These are phyloP conservation scores for Exophiala sideris DNA, from an alignment of 2,329 filamentous ascomycete species.

Conservation along the genomic window DNA sequence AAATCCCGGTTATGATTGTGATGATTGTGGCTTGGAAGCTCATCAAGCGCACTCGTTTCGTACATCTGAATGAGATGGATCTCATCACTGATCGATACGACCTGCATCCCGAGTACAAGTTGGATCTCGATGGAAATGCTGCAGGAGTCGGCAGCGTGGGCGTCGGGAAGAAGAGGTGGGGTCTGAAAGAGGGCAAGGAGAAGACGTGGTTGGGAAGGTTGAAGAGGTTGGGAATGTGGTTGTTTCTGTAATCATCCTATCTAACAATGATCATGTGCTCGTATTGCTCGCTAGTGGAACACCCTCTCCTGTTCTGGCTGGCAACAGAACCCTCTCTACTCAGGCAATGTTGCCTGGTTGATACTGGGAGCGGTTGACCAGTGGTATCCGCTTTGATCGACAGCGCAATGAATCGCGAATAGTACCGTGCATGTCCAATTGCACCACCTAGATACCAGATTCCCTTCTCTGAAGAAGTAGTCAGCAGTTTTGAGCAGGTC, in stretches of 20 bases:
- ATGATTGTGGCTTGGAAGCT: conserved; percentile 57
- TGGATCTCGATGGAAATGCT: conserved; percentile 27
- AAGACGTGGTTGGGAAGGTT: conserved; percentile 22
- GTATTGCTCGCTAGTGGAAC: too few relatives aligned
- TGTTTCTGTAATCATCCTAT: conserved; percentile 34
- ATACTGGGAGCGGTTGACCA: too few relatives aligned
- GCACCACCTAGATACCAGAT: conserved; percentile 46
- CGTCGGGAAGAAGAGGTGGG: conserved; percentile 24
- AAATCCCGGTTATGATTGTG: conserved; percentile 58
- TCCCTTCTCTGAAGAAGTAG: too few relatives aligned
- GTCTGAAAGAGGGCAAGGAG: conserved; percentile 20
- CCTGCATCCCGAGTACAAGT: conserved; percentile 22
- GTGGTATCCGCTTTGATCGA: conserved; percentile 38
- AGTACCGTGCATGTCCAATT: conserved; percentile 38
- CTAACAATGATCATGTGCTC: too few relatives aligned
- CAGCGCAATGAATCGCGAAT: conserved; percentile 44
- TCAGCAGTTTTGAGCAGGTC: too few relatives aligned
- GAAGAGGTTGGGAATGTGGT: conserved; percentile 38
- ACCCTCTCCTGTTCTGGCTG: too few relatives aligned
- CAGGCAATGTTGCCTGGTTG: too few relatives aligned
- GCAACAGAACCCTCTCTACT: too few relatives aligned
- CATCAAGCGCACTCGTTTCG: conserved; percentile 46
- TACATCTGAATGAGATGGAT: conserved; percentile 49
- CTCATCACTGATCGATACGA: conserved; percentile 39
- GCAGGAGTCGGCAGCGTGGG: conserved; percentile 31